Evolutionary conservation across 352 stramenopile species (phyloP).

Genomic region (Pythium graminicola): DNA sequence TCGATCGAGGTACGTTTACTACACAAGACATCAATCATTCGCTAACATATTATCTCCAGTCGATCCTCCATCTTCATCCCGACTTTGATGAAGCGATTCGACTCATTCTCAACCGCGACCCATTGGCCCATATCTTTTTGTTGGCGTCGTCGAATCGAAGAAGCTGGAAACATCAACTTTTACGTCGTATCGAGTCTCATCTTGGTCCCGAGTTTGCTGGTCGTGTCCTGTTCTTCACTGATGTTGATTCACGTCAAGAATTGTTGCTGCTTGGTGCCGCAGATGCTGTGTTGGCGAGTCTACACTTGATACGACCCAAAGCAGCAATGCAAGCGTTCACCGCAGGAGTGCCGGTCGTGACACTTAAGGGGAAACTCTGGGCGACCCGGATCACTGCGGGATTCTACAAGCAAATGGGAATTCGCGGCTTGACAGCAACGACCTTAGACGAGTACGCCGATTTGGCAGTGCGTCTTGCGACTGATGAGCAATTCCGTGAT

Average conservation of each 20-base stretch:
- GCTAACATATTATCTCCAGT: slow-evolving; percentile 23
- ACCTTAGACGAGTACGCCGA: slow-evolving; percentile 44
- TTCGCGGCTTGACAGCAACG: slow-evolving; percentile 41
- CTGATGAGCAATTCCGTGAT: slow-evolving; percentile 35
- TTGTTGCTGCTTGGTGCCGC: slow-evolving; percentile 40
- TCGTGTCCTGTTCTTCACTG: slow-evolving; percentile 53
- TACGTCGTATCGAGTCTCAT: slow-evolving; percentile 34
- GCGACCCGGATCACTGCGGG: slow-evolving; percentile 51
- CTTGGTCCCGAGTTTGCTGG: slow-evolving; percentile 14
- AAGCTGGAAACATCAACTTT: slow-evolving; percentile 45
- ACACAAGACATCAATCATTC: background rate
- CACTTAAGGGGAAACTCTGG: slow-evolving; percentile 52
- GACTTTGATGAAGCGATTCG: slow-evolving; percentile 56
- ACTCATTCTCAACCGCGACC: slow-evolving; percentile 40
- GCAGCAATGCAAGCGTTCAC: slow-evolving; percentile 53
- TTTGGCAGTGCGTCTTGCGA: slow-evolving; percentile 47
- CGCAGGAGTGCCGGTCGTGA: slow-evolving; percentile 56
- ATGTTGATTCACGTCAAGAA: slow-evolving; percentile 52
- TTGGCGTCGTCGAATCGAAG: slow-evolving; percentile 44
- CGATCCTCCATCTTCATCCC: slow-evolving; percentile 63
- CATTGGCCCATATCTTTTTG: slow-evolving; percentile 53
- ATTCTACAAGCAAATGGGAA: slow-evolving; percentile 62
- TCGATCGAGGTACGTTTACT: slow-evolving; percentile 43
- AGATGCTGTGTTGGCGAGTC: slow-evolving; percentile 51
- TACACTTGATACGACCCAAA: slow-evolving; percentile 45